Percentiles rank a stretch among this genome's conserved stretches.
These are phyloP conservation scores for Amoebophrya sp. DNA, from an alignment of 169 alveolate species.

Conservation along the genomic window DNA sequence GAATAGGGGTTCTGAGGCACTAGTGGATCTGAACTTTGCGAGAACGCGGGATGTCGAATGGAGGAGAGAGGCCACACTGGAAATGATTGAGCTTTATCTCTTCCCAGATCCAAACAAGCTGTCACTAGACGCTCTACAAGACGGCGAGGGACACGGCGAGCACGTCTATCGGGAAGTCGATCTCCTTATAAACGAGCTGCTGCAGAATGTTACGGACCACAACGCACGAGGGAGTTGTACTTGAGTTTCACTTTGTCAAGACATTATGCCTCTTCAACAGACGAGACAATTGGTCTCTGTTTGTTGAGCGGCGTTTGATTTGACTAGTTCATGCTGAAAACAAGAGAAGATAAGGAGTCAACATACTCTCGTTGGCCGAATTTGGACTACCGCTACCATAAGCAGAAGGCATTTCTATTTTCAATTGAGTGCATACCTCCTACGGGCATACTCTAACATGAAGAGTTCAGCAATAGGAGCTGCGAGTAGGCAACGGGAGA, in stretches of 20 bases:
- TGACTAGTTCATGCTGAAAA: too few relatives aligned
- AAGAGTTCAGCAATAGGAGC: not conserved
- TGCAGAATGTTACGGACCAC: not conserved
- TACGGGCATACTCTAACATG: not conserved
- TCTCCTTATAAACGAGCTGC: not conserved
- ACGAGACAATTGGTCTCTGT: too few relatives aligned
- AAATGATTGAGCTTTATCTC: conserved; percentile 68
- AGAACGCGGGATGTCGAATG: conserved; percentile 60
- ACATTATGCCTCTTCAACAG: too few relatives aligned
- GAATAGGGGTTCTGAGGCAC: conserved; percentile 64
- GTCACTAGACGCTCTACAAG: conserved; percentile 38
- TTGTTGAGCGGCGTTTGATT: too few relatives aligned
- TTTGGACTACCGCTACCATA: too few relatives aligned
- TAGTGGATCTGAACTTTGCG: conserved; percentile 67
- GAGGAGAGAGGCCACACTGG: conserved; percentile 64
- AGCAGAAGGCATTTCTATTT: too few relatives aligned
- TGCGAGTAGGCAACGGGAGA: not conserved
- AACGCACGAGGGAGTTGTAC: not conserved
- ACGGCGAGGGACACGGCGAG: not conserved
- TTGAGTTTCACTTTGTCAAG: not conserved
- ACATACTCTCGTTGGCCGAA: too few relatives aligned
- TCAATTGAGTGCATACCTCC: not conserved
- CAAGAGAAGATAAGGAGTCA: too few relatives aligned
- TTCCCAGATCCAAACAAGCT: conserved; percentile 65
- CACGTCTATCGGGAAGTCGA: not conserved